phyloP scores from a whole-genome alignment of 495 filamentous ascomycete genomes.

The Acidiella bohemica region DNA sequence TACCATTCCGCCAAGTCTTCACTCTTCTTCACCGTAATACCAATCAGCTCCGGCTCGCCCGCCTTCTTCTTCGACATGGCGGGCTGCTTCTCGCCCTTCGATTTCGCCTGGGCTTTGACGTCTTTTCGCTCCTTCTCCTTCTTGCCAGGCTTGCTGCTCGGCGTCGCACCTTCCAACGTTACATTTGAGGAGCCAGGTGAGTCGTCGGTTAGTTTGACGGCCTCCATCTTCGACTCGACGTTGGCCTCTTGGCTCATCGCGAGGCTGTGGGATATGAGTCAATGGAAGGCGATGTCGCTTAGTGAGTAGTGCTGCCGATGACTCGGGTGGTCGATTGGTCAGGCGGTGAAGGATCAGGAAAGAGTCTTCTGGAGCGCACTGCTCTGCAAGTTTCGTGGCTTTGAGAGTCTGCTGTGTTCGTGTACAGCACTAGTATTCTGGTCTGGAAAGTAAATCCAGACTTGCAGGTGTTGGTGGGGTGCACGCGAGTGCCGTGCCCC shows the following conservation, averaged over 20 bases:
- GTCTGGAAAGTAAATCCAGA: too few species aligned
- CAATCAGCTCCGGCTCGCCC: conserved; percentile 57
- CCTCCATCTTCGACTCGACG: conserved; percentile 6
- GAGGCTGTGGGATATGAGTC: too few species aligned
- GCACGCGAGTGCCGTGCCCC: too few species aligned
- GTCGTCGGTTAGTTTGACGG: conserved; percentile 11
- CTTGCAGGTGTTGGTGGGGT: too few species aligned
- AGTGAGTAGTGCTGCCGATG: not conserved
- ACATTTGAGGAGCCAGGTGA: not conserved
- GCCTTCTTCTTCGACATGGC: conserved; percentile 35
- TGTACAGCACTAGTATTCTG: too few species aligned
- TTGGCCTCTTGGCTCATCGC: too few species aligned
- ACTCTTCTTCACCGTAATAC: conserved; percentile 70
- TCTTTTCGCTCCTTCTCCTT: conserved; percentile 21
- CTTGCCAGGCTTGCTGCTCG: conserved; percentile 17
- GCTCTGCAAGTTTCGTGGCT: too few species aligned
- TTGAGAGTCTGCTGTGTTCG: too few species aligned
- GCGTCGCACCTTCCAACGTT: conserved; percentile 1
- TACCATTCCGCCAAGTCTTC: conserved; percentile 92
- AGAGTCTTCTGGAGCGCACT: too few species aligned
- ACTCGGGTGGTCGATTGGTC: too few species aligned
- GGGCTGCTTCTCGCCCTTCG: conserved; percentile 7
- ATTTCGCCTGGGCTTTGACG: conserved; percentile 14
- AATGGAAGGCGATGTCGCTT: not conserved
- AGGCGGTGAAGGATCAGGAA: too few species aligned